Percentiles rank a stretch among this genome's conserved stretches.
Evolutionary conservation across 345 rosid genomes (phyloP).

Genomic region (Moricandia arvensis): DNA sequence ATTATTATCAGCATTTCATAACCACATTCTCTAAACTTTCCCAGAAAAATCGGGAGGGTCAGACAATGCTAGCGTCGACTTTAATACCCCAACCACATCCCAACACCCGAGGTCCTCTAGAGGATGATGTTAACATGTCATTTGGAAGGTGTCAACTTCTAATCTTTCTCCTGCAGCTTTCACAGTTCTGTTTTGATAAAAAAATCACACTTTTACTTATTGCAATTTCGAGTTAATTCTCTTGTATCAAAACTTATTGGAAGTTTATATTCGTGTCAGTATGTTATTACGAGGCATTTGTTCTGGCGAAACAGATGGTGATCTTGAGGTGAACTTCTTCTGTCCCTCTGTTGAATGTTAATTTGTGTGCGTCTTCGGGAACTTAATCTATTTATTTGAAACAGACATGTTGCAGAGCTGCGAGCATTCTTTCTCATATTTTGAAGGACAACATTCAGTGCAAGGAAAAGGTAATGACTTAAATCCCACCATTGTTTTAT

Average conservation of each 20-base stretch:
- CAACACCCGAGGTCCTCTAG: slow-evolving; percentile 57
- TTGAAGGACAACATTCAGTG: slow-evolving; percentile 73
- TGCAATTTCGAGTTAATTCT: slow-evolving; percentile 1
- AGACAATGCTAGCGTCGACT: slow-evolving; percentile 87
- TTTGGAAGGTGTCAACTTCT: slow-evolving; percentile 78
- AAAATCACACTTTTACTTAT: slow-evolving; percentile 3
- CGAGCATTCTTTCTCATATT: slow-evolving; percentile 87
- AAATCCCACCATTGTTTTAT: background rate
- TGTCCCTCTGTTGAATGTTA: slow-evolving; percentile 3
- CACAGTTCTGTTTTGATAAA: background rate
- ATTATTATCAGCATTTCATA: background rate
- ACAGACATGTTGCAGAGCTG: slow-evolving; percentile 95
- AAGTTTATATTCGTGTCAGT: slow-evolving; percentile 46
- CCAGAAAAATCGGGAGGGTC: slow-evolving; percentile 85
- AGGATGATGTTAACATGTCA: slow-evolving; percentile 91
- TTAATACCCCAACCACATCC: slow-evolving; percentile 81
- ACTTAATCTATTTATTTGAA: slow-evolving; percentile 21
- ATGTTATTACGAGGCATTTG: slow-evolving; percentile 88
- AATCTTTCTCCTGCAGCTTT: slow-evolving; percentile 10
- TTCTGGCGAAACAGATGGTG: slow-evolving; percentile 78
- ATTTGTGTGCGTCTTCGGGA: background rate
- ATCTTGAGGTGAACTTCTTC: slow-evolving; percentile 74
- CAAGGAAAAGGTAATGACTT: slow-evolving; percentile 78
- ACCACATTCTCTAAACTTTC: slow-evolving; percentile 19
- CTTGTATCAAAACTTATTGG: slow-evolving; percentile 4